Evolutionary conservation across 768 basidiomycete species (phyloP), one percentile per base, ranked within the genome.

Genomic region (Leccinum sublutescens): DNA sequence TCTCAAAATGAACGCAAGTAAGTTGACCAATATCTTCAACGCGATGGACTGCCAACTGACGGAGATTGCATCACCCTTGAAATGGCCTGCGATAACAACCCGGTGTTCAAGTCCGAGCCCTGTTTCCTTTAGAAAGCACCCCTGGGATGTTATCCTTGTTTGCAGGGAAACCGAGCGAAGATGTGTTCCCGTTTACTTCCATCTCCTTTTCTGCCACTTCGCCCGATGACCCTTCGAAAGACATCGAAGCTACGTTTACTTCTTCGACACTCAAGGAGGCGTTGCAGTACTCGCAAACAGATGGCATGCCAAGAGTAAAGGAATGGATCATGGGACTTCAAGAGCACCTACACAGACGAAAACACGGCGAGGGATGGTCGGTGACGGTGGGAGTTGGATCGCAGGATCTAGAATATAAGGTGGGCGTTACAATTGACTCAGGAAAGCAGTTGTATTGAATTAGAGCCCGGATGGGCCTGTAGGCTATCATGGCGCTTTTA

Each of bases 381-480:
- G 68, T 91, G 7, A 84, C 82, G 49, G 76, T 94, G 14, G 91
- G 91, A 1, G 77, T 80, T 38, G 92, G 93, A 25, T 89, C 87
- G 43, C 93, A 94, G 74, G 92, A 95, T 76, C 68, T 91, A 64
- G 82, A 93, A 50, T 87, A 81, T 76, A 95, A 95, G 82, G 91
- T 48, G 14, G 23, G 53, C 8, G 17, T 17, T 1, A 38, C 38
- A 38, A 9, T 40, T 40, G 6, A 40, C 4, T n/a, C 34, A 12
- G 23, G 45, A 34, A n/a, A 43, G 38, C n/a, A 40, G 8, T 17
- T 27, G 4, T 8, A 38, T 29, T 54, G n/a, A 40, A 40, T 40
- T 10, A 38, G 8, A 38, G 38, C 38, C 5, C 17, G 38, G 15
- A 38, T 38, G 34, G 29, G 33, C 19, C 19, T 14, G 25, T 40